Conservation (phyloP, 2,329 filamentous ascomycete species). For the Fusarium sp. region DNA sequence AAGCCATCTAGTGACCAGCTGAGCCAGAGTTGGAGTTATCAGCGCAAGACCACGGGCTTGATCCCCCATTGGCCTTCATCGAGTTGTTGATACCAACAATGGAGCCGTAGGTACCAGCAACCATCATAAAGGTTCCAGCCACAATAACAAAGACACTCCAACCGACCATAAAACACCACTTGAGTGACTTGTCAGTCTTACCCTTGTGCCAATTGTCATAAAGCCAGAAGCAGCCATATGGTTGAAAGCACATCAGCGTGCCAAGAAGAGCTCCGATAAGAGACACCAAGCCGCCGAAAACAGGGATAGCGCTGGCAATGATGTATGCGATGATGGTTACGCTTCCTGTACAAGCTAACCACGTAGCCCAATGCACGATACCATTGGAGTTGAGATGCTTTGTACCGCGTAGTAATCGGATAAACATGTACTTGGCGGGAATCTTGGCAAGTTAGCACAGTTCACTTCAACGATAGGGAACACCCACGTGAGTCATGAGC, state of each 20-base stretch:
- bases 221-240: conserved; percentile 47
- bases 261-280: conserved; percentile 48
- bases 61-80: conserved; percentile 51
- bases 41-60: conserved; percentile 56
- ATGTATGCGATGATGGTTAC: conserved; percentile 45
- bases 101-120: conserved; percentile 59
- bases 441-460: not conserved
- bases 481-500: conserved; percentile 46
- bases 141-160: conserved; percentile 30
- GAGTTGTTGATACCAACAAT: conserved; percentile 51
- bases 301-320: conserved; percentile 39
- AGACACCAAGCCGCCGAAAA: conserved; percentile 47
- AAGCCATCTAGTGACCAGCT: conserved; percentile 4
- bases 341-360: conserved; percentile 47
- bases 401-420: conserved; percentile 42
- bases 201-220: conserved; percentile 45
- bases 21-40: conserved; percentile 54
- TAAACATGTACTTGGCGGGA: conserved; percentile 32
- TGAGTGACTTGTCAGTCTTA: not conserved
- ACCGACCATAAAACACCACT: conserved; percentile 26
- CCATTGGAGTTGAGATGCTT: conserved; percentile 48
- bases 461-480: fast-evolving
- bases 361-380: conserved; percentile 47
- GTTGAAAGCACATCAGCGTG: conserved; percentile 47
- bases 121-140: conserved; percentile 53